Evolutionary conservation across 2,329 filamentous ascomycete genomes (phyloP), one percentile per base, ranked within the genome.

Genomic region (Hymenoscyphus salicellus): DNA sequence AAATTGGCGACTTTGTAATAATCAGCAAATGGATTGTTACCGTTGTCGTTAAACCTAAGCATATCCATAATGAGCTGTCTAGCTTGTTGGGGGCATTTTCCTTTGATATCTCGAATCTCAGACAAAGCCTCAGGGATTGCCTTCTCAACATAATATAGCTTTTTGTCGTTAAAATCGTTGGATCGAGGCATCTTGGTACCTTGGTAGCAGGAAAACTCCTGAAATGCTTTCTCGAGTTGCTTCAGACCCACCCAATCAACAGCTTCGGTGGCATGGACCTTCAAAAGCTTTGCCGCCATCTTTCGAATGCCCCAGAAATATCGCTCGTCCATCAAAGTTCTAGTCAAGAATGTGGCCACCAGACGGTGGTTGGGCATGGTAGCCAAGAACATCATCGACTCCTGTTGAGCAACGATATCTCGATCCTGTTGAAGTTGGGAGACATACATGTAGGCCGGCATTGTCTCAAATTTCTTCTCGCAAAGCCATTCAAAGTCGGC

Each of bases 401-500:
- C 86, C 72, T 88, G 85, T 70, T 89, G 87, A n/a, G 96, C 96
- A 68, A 97, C 92, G 65, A 99, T 92, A 76, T 99, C 96, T 72
- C 94, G 86, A 77, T 99, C 95, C 77, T 99, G 95, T 76, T 99
- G 95, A 67, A 99, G 82, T 77, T 99, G 95, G 26, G 95, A 97
- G 65, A 97, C 87, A 75, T 95, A 97, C 96, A 99, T 99, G 81
- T 98, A 98, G 4, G 92, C 87, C 56, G 92, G 92, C 84, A 97
- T 92, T 68, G 89, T 89, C 11, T 84, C 82, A 58, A 89, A 80
- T 66, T 89, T 88, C 77, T 96, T 91, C 70, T 89, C 89, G 77
- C 91, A 95, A 64, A 97, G 89, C 95, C 95, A 99, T 76, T 99
- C 95, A 71, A 98, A 98, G 77, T 99, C 96, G 17, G 94, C 93